Percentiles rank a stretch among this genome's conserved stretches.
Evolutionary conservation across 2,329 filamentous ascomycete genomes (phyloP).

Genomic region (Juglanconis oblonga): DNA sequence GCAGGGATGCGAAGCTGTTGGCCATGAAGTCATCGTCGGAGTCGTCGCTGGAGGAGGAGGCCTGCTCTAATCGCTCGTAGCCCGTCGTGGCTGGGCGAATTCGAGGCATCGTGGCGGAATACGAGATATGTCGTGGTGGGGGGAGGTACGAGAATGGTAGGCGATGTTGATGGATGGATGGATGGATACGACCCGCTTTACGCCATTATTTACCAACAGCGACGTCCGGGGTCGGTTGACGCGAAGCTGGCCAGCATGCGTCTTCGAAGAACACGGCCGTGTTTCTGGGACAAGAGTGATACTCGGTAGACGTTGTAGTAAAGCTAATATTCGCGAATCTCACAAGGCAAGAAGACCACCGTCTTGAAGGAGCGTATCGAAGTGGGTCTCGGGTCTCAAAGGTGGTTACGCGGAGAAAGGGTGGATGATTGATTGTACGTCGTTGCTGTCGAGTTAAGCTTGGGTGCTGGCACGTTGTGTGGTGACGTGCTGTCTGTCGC

Average conservation of each 20-base stretch:
- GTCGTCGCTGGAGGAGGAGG: conserved; percentile 71
- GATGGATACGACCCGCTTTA: not conserved
- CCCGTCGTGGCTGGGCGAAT: conserved; percentile 71
- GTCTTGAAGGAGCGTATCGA: not conserved
- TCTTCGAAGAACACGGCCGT: not conserved
- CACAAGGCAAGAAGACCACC: not conserved
- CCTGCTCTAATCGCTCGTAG: conserved; percentile 81
- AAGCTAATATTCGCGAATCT: not conserved
- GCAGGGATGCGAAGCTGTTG: conserved; percentile 53
- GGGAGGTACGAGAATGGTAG: not conserved
- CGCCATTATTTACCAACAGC: conserved; percentile 1
- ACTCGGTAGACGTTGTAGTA: not conserved
- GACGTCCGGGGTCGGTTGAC: not conserved
- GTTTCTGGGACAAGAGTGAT: not conserved
- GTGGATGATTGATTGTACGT: not conserved
- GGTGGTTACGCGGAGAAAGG: not conserved
- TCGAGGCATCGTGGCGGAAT: conserved; percentile 56
- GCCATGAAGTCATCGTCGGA: conserved; percentile 64
- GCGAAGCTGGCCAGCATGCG: conserved; percentile 5
- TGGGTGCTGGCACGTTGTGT: not conserved
- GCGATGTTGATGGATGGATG: not conserved
- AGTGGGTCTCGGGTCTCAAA: not conserved
- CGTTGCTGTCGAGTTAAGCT: not conserved
- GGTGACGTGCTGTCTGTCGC: not conserved
- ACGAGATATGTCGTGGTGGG: not conserved